Conservation (phyloP, 1,284 basidiomycete species). For the Pulchroboletus neoregius region DNA sequence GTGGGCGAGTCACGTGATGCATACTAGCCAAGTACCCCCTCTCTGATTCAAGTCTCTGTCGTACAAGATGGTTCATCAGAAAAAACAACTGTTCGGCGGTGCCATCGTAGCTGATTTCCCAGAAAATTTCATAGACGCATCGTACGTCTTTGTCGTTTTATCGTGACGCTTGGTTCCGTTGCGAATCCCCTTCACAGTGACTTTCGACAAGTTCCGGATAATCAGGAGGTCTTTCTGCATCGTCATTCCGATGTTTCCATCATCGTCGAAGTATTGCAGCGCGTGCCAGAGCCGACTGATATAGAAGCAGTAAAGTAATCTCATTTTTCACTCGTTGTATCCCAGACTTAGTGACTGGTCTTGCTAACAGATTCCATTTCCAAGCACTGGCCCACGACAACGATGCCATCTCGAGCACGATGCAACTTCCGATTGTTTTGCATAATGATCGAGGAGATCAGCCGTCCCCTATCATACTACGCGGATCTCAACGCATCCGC, state of each 20-base stretch:
- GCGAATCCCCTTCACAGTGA: conserved; percentile 52
- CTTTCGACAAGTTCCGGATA: conserved; percentile 93
- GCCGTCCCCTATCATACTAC: conserved; percentile 58
- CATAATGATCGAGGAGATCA: conserved; percentile 42
- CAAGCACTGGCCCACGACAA: conserved; percentile 92
- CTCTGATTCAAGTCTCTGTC: too few species aligned
- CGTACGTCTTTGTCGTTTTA: conserved; percentile 52
- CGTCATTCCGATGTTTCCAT: conserved; percentile 64
- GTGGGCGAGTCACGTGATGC: conserved; percentile 20
- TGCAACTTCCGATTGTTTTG: conserved; percentile 36
- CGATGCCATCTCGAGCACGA: conserved; percentile 54
- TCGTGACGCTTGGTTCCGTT: background rate
- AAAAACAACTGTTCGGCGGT: conserved; percentile 67
- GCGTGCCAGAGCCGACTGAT: conserved; percentile 57
- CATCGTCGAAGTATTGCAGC: conserved; percentile 83
- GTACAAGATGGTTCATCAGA: conserved; percentile 12
- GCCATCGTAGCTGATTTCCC: conserved; percentile 72
- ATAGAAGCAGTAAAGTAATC: conserved; percentile 62
- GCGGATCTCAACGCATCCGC: conserved; percentile 65
- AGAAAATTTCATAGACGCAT: conserved; percentile 70
- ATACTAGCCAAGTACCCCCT: background rate
- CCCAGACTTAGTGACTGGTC: conserved; percentile 9
- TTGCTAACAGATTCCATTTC: conserved; percentile 77
- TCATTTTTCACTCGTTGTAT: conserved; percentile 1
- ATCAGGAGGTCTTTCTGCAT: conserved; percentile 90